phyloP scores from a whole-genome alignment of 441 rosid genomes.

The Melastoma candidum region DNA sequence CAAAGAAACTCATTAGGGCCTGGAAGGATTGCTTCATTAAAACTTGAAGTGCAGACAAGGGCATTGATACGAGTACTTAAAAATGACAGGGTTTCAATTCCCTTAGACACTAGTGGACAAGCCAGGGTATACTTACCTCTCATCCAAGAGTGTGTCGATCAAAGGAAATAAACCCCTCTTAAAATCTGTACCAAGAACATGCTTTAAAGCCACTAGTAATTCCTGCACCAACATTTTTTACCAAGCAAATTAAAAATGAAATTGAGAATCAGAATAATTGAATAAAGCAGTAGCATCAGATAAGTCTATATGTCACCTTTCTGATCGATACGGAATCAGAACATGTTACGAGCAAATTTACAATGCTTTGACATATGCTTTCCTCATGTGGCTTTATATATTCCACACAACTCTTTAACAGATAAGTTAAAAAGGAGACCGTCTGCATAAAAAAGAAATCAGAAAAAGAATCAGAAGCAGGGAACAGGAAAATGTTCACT shows the following conservation, averaged over 20 bases:
- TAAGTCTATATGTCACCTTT: conserved; percentile 43
- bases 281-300: conserved; percentile 9
- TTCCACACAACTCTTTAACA: conserved; percentile 92
- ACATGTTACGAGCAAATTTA: conserved; percentile 93
- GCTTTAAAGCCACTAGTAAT: conserved; percentile 85
- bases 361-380: conserved; percentile 95
- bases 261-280: conserved; percentile 8
- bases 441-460: conserved; percentile 54
- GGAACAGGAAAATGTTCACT: not conserved
- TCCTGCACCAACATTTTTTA: conserved; percentile 53
- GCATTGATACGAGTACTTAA: no score
- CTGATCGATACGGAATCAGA: conserved; percentile 91
- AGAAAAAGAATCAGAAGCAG: conserved; percentile 12
- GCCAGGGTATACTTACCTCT: conserved; percentile 49
- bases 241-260: conserved; percentile 6
- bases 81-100: no score
- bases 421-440: conserved; percentile 91
- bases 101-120: not conserved
- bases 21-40: no score
- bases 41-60: no score
- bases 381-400: conserved; percentile 95
- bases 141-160: conserved; percentile 86
- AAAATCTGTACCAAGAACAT: conserved; percentile 97
- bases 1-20: no score
- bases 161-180: conserved; percentile 96